Conservation (phyloP, 805 yeast species). For the Torulaspora delbrueckii region DNA sequence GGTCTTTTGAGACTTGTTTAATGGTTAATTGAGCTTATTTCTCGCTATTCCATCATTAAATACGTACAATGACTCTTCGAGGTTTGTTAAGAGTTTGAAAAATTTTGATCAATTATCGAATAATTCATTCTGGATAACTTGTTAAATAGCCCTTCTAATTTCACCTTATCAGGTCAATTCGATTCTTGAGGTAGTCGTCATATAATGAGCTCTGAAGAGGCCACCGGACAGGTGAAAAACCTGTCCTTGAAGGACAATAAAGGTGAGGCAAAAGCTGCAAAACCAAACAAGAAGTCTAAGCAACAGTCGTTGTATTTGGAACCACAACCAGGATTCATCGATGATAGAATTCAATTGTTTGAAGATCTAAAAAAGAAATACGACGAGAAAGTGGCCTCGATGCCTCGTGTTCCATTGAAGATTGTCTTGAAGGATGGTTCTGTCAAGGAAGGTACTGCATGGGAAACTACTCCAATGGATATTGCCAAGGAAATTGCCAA, state of each 20-base stretch:
- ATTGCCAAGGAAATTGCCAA: slow-evolving; percentile 82
- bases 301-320: slow-evolving; percentile 48
- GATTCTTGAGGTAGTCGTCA: not conserved
- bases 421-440: slow-evolving; percentile 86
- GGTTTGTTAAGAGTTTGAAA: not conserved
- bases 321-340: slow-evolving; percentile 82
- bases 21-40: not conserved
- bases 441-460: slow-evolving; percentile 69
- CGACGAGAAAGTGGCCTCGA: slow-evolving; percentile 63
- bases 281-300: slow-evolving; percentile 40
- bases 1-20: not conserved
- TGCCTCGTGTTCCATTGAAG: slow-evolving; percentile 59
- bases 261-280: slow-evolving; percentile 18
- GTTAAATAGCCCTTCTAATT: not conserved
- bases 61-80: slow-evolving; percentile 1
- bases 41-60: not conserved
- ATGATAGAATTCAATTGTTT: slow-evolving; percentile 70
- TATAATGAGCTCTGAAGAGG: slow-evolving; percentile 22
- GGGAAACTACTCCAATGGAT: slow-evolving; percentile 85
- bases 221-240: slow-evolving; percentile 40
- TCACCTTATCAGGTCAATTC: not conserved
- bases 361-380: slow-evolving; percentile 74
- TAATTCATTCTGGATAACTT: not conserved
- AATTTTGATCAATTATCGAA: slow-evolving; percentile 1
- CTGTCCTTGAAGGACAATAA: slow-evolving; percentile 36